Evolutionary conservation across 2,329 filamentous ascomycete species (phyloP).

Genomic region (Trichoderma atroviride): DNA sequence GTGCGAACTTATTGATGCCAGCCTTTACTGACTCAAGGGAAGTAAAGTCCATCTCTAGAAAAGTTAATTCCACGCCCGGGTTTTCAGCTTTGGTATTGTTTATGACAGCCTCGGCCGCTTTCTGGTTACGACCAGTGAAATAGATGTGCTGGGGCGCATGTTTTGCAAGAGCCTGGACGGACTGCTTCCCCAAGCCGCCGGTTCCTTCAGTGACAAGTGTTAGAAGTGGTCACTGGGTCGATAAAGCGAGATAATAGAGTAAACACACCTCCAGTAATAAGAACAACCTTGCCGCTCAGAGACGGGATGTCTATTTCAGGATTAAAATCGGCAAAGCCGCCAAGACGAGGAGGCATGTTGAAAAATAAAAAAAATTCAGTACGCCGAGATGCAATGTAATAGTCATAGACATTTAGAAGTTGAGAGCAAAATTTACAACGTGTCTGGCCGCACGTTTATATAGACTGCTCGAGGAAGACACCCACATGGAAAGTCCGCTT

Average conservation of each 20-base stretch:
- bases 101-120: slow-evolving; percentile 25
- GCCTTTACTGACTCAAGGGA: slow-evolving; percentile 37
- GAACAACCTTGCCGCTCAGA: not conserved
- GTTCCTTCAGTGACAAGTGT: not conserved
- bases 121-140: slow-evolving; percentile 42
- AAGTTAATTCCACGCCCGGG: slow-evolving; percentile 47
- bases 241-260: not conserved
- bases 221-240: not conserved
- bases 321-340: not conserved
- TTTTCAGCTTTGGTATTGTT: slow-evolving; percentile 23
- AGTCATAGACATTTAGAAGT: not conserved
- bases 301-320: not conserved
- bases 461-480: not conserved
- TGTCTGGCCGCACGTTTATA: not conserved
- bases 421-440: not conserved
- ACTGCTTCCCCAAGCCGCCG: slow-evolving; percentile 66
- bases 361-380: not conserved
- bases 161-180: slow-evolving; percentile 30
- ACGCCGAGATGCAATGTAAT: not conserved
- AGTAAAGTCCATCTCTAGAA: slow-evolving; percentile 34
- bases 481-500: not conserved
- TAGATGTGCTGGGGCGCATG: slow-evolving; percentile 32
- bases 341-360: slow-evolving; percentile 4
- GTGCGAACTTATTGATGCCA: slow-evolving; percentile 44
- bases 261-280: slow-evolving; percentile 8